Conservation (phyloP, 768 basidiomycete species). For the Hemileccinum rubropunctum region DNA sequence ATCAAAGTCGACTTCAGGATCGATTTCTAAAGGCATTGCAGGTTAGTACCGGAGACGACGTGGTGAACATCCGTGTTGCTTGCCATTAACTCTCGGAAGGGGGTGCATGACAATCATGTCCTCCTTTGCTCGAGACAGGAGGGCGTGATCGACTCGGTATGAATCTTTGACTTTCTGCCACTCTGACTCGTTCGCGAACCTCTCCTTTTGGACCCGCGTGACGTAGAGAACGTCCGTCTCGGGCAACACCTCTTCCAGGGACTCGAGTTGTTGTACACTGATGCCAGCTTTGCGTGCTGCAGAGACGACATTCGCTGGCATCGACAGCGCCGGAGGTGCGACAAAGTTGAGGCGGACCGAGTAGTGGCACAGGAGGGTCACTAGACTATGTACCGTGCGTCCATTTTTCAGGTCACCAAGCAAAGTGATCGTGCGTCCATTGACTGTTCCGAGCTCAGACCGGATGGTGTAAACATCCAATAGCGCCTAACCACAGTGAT, state of each 20-base stretch:
- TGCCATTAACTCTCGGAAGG: slow-evolving; percentile 88
- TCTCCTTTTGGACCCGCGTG: slow-evolving; percentile 93
- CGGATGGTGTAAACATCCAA: slow-evolving; percentile 93
- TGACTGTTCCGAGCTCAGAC: slow-evolving; percentile 96
- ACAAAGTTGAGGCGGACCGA: slow-evolving; percentile 95
- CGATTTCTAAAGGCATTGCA: slow-evolving; percentile 70
- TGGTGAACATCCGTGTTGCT: slow-evolving; percentile 17
- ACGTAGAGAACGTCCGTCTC: slow-evolving; percentile 97
- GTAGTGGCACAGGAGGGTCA: slow-evolving; percentile 88
- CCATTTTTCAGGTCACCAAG: slow-evolving; percentile 98
- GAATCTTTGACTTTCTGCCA: slow-evolving; percentile 91
- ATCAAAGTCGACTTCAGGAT: slow-evolving; percentile 97
- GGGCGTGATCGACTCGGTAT: slow-evolving; percentile 91
- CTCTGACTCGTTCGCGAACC: slow-evolving; percentile 77
- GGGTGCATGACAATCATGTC: slow-evolving; percentile 99
- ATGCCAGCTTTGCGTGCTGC: slow-evolving; percentile 84
- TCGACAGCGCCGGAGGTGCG: slow-evolving; percentile 77
- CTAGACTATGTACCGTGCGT: slow-evolving; percentile 94
- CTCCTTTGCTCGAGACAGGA: slow-evolving; percentile 89
- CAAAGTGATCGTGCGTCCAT: slow-evolving; percentile 88
- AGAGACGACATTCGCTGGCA: slow-evolving; percentile 84
- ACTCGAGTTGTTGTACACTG: slow-evolving; percentile 74
- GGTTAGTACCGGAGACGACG: slow-evolving; percentile 11
- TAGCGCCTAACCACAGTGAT: slow-evolving; percentile 52
- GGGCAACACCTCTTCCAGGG: slow-evolving; percentile 86